phyloP scores from a whole-genome alignment of 2,329 filamentous ascomycete species.

The Nothophoma quercina region DNA sequence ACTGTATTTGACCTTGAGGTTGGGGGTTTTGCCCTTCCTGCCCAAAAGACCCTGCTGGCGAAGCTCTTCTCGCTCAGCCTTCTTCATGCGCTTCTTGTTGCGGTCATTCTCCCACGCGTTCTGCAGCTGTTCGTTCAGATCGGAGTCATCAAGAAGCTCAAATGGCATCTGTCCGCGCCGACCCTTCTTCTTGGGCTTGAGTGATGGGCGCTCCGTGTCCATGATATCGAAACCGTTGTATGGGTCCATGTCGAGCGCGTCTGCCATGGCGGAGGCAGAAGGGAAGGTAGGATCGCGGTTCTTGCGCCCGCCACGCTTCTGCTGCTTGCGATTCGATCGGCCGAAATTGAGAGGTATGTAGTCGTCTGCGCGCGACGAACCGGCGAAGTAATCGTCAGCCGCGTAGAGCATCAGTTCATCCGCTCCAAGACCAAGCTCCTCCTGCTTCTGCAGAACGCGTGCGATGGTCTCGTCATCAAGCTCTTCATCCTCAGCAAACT shows the following conservation, averaged over 20 bases:
- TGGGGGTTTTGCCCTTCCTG: constrained; percentile 53
- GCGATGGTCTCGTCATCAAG: constrained; percentile 70
- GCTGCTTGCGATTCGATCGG: constrained; percentile 38
- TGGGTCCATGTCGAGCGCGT: constrained; percentile 65
- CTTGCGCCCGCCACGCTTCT: constrained; percentile 20
- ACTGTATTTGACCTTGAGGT: constrained; percentile 73
- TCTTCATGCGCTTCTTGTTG: constrained; percentile 55
- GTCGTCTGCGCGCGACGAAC: constrained; percentile 26
- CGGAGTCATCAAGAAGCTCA: constrained; percentile 53
- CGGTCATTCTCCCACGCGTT: constrained; percentile 55
- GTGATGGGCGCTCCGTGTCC: constrained; percentile 77
- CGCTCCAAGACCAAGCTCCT: constrained; percentile 68
- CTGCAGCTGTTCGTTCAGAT: constrained; percentile 51
- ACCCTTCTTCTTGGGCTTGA: constrained; percentile 71
- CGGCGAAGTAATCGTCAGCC: constrained; percentile 53
- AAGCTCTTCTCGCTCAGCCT: constrained; percentile 57
- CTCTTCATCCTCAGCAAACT: constrained; percentile 51
- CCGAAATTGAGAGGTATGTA: constrained; percentile 26
- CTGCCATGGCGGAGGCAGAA: constrained; percentile 63
- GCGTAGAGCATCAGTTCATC: constrained; percentile 67
- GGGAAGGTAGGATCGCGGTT: constrained; percentile 54
- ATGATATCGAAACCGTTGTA: constrained; percentile 82
- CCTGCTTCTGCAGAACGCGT: constrained; percentile 66
- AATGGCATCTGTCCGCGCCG: constrained; percentile 61
- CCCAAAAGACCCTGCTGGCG: constrained; percentile 55